These are phyloP conservation scores for Suhomyces sp. DNA, from an alignment of 805 yeast genomes.

Conservation along the genomic window DNA sequence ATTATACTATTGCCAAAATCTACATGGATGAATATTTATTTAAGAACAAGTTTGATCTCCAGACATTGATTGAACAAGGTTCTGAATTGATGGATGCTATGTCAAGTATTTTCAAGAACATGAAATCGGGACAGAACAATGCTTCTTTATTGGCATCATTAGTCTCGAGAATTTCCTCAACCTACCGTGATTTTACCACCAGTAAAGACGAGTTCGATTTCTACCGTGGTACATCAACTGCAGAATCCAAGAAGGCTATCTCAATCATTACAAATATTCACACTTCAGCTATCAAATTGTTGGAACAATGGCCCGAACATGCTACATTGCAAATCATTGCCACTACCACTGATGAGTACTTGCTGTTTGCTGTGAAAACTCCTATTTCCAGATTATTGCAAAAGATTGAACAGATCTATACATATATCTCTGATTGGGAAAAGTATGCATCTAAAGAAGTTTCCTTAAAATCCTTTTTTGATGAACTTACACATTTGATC, in stretches of 20 bases:
- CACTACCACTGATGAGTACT: conserved; percentile 64
- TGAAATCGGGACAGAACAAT: conserved; percentile 13
- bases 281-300: conserved; percentile 39
- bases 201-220: conserved; percentile 41
- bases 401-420: conserved; percentile 83
- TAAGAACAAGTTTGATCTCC: conserved; percentile 13
- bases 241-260: conserved; percentile 63
- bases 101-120: conserved; percentile 9
- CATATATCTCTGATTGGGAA: conserved; percentile 88
- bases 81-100: conserved; percentile 17
- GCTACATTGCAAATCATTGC: conserved; percentile 74
- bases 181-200: conserved; percentile 18
- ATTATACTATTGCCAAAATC: conserved; percentile 47
- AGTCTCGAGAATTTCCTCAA: conserved; percentile 18
- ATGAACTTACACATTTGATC: conserved; percentile 61
- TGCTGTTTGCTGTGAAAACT: conserved; percentile 58
- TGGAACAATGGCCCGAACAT: conserved; percentile 90
- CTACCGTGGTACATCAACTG: conserved; percentile 60
- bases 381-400: conserved; percentile 78
- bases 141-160: conserved; percentile 22
- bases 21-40: conserved; percentile 46
- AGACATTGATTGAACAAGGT: conserved; percentile 42
- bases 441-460: conserved; percentile 82
- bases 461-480: conserved; percentile 56
- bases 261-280: conserved; percentile 35